phyloP scores from a whole-genome alignment of 2,329 filamentous ascomycete genomes.

The Cryoendolithus antarcticus region DNA sequence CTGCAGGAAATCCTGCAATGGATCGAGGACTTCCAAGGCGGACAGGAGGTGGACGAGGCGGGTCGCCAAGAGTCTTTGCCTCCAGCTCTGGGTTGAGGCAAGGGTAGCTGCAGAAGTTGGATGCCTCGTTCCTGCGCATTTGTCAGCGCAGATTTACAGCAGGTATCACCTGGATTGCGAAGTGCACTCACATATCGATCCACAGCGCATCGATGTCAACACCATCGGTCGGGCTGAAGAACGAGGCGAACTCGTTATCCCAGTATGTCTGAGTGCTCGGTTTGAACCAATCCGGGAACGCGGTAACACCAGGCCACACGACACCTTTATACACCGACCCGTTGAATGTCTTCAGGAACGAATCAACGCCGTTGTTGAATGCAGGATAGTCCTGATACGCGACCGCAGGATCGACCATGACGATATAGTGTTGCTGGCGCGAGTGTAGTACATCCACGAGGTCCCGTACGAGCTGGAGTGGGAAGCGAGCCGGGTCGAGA shows the following conservation, averaged over 20 bases:
- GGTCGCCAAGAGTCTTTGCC: constrained; percentile 32
- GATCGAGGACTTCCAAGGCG: constrained; percentile 47
- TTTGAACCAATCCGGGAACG: constrained; percentile 56
- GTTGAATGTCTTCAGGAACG: constrained; percentile 43
- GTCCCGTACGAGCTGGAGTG: neutral
- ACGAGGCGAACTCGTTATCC: constrained; percentile 52
- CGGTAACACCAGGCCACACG: constrained; percentile 57
- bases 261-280: constrained; percentile 54
- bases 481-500: constrained; percentile 51
- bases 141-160: constrained; percentile 5
- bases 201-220: constrained; percentile 68
- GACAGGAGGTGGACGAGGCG: constrained; percentile 51
- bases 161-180: neutral
- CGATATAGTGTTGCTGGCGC: constrained; percentile 24
- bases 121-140: constrained; percentile 58
- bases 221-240: constrained; percentile 52
- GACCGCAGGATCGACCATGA: constrained; percentile 66
- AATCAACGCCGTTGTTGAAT: constrained; percentile 50
- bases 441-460: constrained; percentile 44
- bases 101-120: constrained; percentile 39
- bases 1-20: constrained; percentile 55
- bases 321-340: constrained; percentile 48
- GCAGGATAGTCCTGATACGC: constrained; percentile 37
- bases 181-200: neutral
- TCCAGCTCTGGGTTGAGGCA: constrained; percentile 25